Conservation (phyloP, 768 basidiomycete genomes). For the Kwoniella newhampshirensis region DNA sequence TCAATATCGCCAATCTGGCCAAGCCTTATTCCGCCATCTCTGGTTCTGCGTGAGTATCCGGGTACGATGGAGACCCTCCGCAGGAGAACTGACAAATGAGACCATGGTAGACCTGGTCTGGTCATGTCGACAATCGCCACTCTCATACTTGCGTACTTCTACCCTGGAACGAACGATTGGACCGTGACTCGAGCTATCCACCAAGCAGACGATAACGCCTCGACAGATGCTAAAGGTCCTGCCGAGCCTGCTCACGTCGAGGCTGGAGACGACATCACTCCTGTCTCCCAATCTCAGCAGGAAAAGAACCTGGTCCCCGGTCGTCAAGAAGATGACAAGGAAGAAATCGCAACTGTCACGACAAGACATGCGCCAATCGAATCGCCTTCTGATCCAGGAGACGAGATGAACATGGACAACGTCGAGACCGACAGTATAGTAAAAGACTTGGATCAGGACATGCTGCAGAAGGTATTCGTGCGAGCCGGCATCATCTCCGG, state of each 20-base stretch:
- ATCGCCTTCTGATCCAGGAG: background rate
- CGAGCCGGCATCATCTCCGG: slow-evolving; percentile 26
- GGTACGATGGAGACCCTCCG: background rate
- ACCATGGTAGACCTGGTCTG: slow-evolving; percentile 19
- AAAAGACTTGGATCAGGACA: slow-evolving; percentile 10
- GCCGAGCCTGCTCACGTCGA: slow-evolving; percentile 6
- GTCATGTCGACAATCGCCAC: slow-evolving; percentile 24
- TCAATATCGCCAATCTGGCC: slow-evolving; percentile 29
- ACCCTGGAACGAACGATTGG: slow-evolving; percentile 29
- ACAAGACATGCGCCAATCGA: background rate
- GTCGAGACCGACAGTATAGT: too few relatives aligned
- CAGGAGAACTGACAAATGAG: background rate
- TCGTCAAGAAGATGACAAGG: slow-evolving; percentile 10
- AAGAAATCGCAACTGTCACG: background rate
- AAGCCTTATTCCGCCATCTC: slow-evolving; percentile 27
- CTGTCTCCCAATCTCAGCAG: background rate
- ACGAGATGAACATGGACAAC: background rate
- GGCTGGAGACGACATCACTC: too few relatives aligned
- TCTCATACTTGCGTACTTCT: slow-evolving; percentile 18
- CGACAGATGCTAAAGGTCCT: slow-evolving; percentile 4
- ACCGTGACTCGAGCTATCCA: slow-evolving; percentile 26
- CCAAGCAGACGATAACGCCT: slow-evolving; percentile 21
- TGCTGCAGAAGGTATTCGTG: slow-evolving; percentile 26
- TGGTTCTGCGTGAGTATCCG: slow-evolving; percentile 23
- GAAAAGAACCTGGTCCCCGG: background rate